phyloP scores from a whole-genome alignment of 2,329 filamentous ascomycete genomes.

The Colletotrichum sp. region DNA sequence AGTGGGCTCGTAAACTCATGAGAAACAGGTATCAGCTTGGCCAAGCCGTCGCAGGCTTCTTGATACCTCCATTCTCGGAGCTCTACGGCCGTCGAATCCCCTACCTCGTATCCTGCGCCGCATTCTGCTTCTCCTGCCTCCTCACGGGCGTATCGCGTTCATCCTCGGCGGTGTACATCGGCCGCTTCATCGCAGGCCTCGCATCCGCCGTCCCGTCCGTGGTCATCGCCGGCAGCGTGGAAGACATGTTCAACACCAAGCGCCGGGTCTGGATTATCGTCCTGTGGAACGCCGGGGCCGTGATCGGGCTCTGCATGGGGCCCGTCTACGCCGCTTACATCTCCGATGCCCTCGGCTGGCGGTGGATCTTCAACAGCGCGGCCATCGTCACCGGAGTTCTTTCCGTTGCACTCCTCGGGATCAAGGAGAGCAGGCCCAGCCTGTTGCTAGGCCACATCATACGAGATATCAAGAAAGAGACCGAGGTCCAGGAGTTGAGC shows the following conservation, averaged over 20 bases:
- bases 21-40: constrained; percentile 35
- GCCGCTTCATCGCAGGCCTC: constrained; percentile 47
- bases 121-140: constrained; percentile 37
- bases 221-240: constrained; percentile 51
- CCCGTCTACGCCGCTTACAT: constrained; percentile 49
- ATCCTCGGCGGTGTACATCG: constrained; percentile 40
- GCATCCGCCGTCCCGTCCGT: constrained; percentile 52
- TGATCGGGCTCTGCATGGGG: constrained; percentile 45
- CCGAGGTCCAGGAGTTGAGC: constrained; percentile 17
- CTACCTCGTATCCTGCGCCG: constrained; percentile 35
- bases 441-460: constrained; percentile 37
- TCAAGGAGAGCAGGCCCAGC: constrained; percentile 50
- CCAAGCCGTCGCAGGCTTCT: constrained; percentile 40
- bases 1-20: background rate
- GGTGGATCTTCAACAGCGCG: constrained; percentile 49
- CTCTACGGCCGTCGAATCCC: constrained; percentile 37
- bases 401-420: constrained; percentile 36
- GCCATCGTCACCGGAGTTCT: constrained; percentile 40
- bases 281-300: constrained; percentile 46
- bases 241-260: constrained; percentile 52
- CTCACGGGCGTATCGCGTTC: constrained; percentile 41
- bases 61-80: constrained; percentile 43
- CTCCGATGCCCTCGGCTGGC: constrained; percentile 40
- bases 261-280: constrained; percentile 52
- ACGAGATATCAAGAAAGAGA: constrained; percentile 5